Conservation (phyloP, 1,139 yeast genomes). For the Yamadazyma kanchanaburiensis region DNA sequence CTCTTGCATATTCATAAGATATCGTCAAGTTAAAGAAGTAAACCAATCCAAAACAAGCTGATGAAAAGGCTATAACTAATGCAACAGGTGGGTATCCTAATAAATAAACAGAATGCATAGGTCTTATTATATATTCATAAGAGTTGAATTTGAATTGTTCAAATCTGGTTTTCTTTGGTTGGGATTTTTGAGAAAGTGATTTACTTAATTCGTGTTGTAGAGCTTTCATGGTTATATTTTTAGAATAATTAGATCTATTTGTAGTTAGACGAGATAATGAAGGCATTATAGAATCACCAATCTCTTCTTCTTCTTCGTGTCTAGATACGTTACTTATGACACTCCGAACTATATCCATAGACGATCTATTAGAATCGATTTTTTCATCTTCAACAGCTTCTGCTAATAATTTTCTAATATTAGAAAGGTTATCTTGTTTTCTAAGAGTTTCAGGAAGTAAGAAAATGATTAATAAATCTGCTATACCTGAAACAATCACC, state of each 20-base stretch:
- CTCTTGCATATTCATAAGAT: slow-evolving; percentile 55
- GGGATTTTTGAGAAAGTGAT: slow-evolving; percentile 11
- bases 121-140: slow-evolving; percentile 43
- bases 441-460: slow-evolving; percentile 76
- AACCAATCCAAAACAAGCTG: slow-evolving; percentile 63
- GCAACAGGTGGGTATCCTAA: slow-evolving; percentile 71
- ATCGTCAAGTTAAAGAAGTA: slow-evolving; percentile 77
- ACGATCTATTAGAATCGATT: slow-evolving; percentile 5
- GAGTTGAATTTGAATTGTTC: slow-evolving; percentile 15
- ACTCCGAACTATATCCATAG: background rate
- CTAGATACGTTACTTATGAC: background rate
- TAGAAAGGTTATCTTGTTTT: slow-evolving; percentile 47
- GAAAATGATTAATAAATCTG: slow-evolving; percentile 48
- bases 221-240: slow-evolving; percentile 23
- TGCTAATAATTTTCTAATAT: slow-evolving; percentile 40
- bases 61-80: slow-evolving; percentile 60
- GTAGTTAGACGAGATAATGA: slow-evolving; percentile 34
- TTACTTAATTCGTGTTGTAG: slow-evolving; percentile 20
- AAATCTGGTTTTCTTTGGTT: slow-evolving; percentile 9
- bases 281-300: slow-evolving; percentile 39
- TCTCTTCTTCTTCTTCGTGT: slow-evolving; percentile 5
- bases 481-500: slow-evolving; percentile 62
- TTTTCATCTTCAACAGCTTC: slow-evolving; percentile 11
- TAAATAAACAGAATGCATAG: slow-evolving; percentile 52
- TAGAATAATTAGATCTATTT: slow-evolving; percentile 31